phyloP scores from a whole-genome alignment of 2,329 filamentous ascomycete genomes.

The Rugonectria rugulosa region DNA sequence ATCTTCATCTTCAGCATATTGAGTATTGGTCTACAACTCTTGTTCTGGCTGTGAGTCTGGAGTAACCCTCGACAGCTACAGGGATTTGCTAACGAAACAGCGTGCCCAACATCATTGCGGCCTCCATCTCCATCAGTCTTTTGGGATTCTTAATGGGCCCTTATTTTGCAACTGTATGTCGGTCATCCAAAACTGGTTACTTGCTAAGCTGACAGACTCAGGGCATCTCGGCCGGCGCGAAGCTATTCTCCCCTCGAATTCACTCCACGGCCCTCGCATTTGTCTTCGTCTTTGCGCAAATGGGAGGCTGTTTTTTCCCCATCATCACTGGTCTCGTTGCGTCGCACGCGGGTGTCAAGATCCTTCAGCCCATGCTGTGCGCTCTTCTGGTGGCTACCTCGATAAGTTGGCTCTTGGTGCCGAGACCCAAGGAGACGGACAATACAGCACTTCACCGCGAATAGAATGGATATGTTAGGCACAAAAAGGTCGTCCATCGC shows the following conservation, averaged over 20 bases:
- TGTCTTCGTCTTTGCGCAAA: constrained; percentile 65
- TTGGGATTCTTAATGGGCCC: constrained; percentile 66
- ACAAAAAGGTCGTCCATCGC: no score
- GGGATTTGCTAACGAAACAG: constrained; percentile 33
- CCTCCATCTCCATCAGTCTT: constrained; percentile 61
- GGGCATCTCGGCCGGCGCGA: constrained; percentile 62
- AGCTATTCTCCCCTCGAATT: constrained; percentile 53
- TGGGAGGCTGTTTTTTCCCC: constrained; percentile 63
- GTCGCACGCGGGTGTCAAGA: constrained; percentile 51
- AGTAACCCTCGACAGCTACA: accelerated
- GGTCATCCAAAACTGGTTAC: accelerated
- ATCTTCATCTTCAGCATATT: constrained; percentile 60
- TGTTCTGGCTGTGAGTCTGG: constrained; percentile 64
- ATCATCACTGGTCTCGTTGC: constrained; percentile 62
- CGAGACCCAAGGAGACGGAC: constrained; percentile 43
- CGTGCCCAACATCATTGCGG: constrained; percentile 54
- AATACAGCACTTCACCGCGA: constrained; percentile 46
- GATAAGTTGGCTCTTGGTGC: constrained; percentile 56
- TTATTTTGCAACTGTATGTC: constrained; percentile 62
- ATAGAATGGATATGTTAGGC: no score
- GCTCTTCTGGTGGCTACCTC: constrained; percentile 55
- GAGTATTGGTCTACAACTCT: constrained; percentile 61
- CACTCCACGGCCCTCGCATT: constrained; percentile 51
- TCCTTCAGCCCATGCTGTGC: constrained; percentile 61
- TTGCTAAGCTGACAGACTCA: constrained; percentile 30